Percentiles rank a stretch among this genome's conserved stretches.
Conservation (phyloP, 1,284 basidiomycete species). For the Pterulicium gracile region DNA sequence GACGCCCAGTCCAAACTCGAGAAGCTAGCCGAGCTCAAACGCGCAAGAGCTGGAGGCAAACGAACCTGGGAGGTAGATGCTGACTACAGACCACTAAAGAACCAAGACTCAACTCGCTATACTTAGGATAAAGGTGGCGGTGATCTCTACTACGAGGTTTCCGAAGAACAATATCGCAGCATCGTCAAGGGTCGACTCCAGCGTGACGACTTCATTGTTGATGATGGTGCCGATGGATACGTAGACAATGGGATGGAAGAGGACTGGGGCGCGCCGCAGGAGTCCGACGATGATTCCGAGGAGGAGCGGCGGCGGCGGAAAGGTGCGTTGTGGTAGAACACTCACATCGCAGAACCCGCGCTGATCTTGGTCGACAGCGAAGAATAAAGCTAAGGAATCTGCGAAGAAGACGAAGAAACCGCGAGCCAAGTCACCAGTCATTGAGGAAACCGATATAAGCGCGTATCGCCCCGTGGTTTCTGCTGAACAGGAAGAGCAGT, state of each 20-base stretch:
- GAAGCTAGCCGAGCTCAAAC: slow-evolving; percentile 21
- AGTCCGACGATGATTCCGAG: slow-evolving; percentile 17
- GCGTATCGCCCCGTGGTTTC: slow-evolving; percentile 71
- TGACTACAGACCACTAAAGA: no score
- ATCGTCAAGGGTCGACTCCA: slow-evolving; percentile 84
- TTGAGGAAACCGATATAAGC: slow-evolving; percentile 48
- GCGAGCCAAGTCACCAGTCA: slow-evolving; percentile 37
- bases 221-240: slow-evolving; percentile 90
- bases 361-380: slow-evolving; percentile 22
- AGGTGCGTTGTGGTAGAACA: slow-evolving; percentile 20
- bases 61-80: slow-evolving; percentile 23
- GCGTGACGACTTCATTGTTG: slow-evolving; percentile 89
- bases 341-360: neutral
- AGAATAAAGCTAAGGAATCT: slow-evolving; percentile 31
- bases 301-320: slow-evolving; percentile 28
- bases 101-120: neutral
- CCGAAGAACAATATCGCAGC: slow-evolving; percentile 82
- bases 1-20: slow-evolving; percentile 16
- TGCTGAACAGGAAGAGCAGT: slow-evolving; percentile 73
- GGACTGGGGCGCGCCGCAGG: slow-evolving; percentile 58
- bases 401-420: slow-evolving; percentile 30
- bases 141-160: slow-evolving; percentile 85
- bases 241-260: slow-evolving; percentile 92
- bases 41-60: slow-evolving; percentile 24
- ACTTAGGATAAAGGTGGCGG: slow-evolving; percentile 51